These are phyloP conservation scores for Laguncularia racemosa DNA, from an alignment of 345 rosid species.

Conservation along the genomic window DNA sequence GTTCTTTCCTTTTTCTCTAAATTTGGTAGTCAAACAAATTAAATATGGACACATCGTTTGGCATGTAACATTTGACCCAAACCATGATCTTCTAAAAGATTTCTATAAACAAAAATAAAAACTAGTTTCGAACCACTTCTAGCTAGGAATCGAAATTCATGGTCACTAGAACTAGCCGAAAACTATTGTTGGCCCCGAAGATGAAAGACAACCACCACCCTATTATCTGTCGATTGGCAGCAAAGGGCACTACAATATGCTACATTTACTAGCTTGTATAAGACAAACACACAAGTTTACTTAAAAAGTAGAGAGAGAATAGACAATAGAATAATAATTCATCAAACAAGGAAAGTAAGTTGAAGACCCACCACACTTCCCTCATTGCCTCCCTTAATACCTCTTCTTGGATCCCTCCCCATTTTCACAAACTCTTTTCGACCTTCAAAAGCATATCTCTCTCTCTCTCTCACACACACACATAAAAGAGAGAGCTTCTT, in stretches of 20 bases:
- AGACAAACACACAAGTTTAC: not conserved
- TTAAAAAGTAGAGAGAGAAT: slow-evolving; percentile 3
- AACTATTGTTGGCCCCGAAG: too few species aligned
- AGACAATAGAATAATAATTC: slow-evolving; percentile 13
- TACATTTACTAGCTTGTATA: not conserved
- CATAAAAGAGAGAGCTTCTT: slow-evolving; percentile 9
- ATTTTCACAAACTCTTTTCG: not conserved
- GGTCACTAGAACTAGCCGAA: too few species aligned
- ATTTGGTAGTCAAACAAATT: too few species aligned
- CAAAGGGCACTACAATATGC: not conserved
- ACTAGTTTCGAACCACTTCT: too few species aligned
- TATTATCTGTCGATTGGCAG: too few species aligned
- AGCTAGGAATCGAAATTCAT: too few species aligned
- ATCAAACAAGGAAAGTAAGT: not conserved
- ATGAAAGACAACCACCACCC: not conserved
- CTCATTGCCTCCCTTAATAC: slow-evolving; percentile 26
- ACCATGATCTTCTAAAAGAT: too few species aligned
- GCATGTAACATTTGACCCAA: too few species aligned
- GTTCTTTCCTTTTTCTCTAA: too few species aligned
- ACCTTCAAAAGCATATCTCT: slow-evolving; percentile 2
- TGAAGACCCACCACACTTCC: slow-evolving; percentile 26
- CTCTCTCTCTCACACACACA: not conserved
- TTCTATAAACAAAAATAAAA: too few species aligned
- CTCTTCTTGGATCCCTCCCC: slow-evolving; percentile 36
- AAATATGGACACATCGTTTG: too few species aligned